Percentiles rank a stretch among this genome's conserved stretches.
phyloP scores from a whole-genome alignment of 257 asterid genomes.

The Solanum neorickii region DNA sequence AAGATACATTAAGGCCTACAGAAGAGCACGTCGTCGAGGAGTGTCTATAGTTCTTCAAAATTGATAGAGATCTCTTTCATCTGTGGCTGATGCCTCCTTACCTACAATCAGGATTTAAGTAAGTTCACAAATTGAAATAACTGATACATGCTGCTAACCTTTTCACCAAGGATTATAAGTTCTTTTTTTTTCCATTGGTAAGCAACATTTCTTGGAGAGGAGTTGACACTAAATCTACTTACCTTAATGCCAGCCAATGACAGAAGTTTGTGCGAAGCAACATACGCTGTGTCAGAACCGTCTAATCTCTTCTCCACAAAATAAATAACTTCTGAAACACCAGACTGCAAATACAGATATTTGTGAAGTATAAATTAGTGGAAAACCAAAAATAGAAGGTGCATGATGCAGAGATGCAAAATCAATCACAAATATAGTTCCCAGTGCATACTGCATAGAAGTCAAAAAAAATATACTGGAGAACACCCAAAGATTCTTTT shows the following conservation, averaged over 20 bases:
- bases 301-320: conserved; percentile 67
- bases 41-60: conserved; percentile 42
- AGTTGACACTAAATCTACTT: conserved; percentile 17
- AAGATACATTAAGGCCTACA: not conserved
- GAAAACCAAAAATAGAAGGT: not conserved
- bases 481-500: not conserved
- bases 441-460: not conserved
- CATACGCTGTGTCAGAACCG: conserved; percentile 45
- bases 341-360: conserved; percentile 47
- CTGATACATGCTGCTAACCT: not conserved
- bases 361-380: not conserved
- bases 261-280: conserved; percentile 75
- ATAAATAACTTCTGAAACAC: conserved; percentile 83
- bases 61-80: conserved; percentile 57
- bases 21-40: not conserved
- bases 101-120: conserved; percentile 22
- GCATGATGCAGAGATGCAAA: not conserved
- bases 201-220: not conserved
- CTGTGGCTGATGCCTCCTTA: conserved; percentile 69
- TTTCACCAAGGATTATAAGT: too few relatives aligned
- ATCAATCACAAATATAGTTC: not conserved
- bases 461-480: not conserved
- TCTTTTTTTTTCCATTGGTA: not conserved
- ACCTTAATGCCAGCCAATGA: conserved; percentile 79
- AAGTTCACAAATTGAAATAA: not conserved